These are phyloP conservation scores for Aurifilum marmelostoma DNA, from an alignment of 2,329 filamentous ascomycete species.

Conservation along the genomic window DNA sequence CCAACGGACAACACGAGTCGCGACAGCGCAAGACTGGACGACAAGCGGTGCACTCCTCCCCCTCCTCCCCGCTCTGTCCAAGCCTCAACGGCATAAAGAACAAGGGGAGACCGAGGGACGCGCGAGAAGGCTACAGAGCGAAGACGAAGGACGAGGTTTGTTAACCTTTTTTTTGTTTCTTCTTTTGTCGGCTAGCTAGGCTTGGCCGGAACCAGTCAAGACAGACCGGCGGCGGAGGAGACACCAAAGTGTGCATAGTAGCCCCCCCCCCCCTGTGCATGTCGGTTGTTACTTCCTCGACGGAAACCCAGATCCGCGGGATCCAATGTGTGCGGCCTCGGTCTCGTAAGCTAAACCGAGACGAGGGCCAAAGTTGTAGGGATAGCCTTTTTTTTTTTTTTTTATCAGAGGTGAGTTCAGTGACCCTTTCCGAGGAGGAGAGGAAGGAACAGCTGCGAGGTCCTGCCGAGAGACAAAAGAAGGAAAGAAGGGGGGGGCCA, in stretches of 20 bases:
- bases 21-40: background rate
- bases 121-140: background rate
- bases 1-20: background rate
- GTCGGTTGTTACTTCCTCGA: background rate
- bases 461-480: no score
- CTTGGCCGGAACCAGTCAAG: background rate
- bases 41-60: no score
- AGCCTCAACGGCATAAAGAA: background rate
- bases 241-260: background rate
- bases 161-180: no score
- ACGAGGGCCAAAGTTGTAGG: no score
- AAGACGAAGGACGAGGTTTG: no score
- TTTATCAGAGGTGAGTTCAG: background rate
- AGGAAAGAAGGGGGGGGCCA: background rate
- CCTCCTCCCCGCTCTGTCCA: background rate
- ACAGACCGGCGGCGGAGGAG: background rate
- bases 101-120: background rate
- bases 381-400: background rate
- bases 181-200: no score
- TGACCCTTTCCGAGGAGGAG: background rate
- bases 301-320: background rate
- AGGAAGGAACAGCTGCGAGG: background rate
- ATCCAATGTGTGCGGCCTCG: background rate
- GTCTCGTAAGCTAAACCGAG: background rate
- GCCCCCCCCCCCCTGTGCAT: background rate